phyloP scores from a whole-genome alignment of 371 early-diverging fungal species.

The Mucor indicus region DNA sequence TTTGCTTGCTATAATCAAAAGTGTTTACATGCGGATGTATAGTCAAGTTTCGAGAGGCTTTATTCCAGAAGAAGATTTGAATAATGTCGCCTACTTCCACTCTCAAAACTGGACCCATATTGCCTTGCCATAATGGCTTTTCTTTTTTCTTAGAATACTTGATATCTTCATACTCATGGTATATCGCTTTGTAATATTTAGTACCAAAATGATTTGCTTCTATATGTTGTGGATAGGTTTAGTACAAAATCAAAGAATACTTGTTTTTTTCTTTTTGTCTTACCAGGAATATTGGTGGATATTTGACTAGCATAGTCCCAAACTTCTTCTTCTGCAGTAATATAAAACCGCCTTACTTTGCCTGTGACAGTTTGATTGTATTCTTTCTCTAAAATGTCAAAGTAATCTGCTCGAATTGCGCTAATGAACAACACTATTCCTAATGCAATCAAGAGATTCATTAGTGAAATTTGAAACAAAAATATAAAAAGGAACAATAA shows the following conservation, averaged over 20 bases:
- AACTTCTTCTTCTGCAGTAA: conserved; percentile 44
- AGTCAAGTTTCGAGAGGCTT: conserved; percentile 30
- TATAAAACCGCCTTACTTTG: conserved; percentile 28
- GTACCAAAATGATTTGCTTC: conserved; percentile 28
- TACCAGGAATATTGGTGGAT: conserved; percentile 14
- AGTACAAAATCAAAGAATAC: background rate
- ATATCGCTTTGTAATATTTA: conserved; percentile 46
- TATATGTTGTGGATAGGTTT: background rate
- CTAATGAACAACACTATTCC: no score
- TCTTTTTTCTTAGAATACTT: conserved; percentile 22
- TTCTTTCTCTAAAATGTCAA: conserved; percentile 32
- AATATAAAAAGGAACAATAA: no score
- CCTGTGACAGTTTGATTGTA: conserved; percentile 24
- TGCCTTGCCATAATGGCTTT: conserved; percentile 39
- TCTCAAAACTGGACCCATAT: conserved; percentile 49
- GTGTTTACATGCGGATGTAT: conserved; percentile 51
- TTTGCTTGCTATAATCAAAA: background rate
- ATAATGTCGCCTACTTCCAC: conserved; percentile 52
- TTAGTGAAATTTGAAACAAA: no score
- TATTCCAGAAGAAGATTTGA: conserved; percentile 43
- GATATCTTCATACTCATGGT: conserved; percentile 46
- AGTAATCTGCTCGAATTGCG: conserved; percentile 12
- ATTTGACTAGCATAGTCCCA: conserved; percentile 46
- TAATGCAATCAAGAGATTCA: background rate
- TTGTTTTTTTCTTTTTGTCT: conserved; percentile 13